A percentile compares a stretch with the other conserved stretches of the same genome.
Conservation (phyloP, 75 land plant species). For the Pseudotsuga menziesii region DNA sequence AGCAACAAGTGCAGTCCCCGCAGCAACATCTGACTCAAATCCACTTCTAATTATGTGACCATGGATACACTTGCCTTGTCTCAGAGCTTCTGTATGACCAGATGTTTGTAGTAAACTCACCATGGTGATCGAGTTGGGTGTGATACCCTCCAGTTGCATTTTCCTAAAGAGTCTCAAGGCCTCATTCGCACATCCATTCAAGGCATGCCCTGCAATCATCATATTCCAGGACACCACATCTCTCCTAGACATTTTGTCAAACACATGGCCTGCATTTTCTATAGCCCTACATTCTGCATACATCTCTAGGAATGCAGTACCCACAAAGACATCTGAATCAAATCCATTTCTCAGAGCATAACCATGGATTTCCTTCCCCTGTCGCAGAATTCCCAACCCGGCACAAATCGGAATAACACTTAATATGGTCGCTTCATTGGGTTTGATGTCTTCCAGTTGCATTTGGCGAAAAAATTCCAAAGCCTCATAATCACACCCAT, state of each 20-base stretch:
- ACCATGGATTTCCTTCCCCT: constrained; percentile 53
- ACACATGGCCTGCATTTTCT: constrained; percentile 34
- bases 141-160: constrained; percentile 18
- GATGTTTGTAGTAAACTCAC: too few species aligned
- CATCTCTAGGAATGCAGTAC: constrained; percentile 61
- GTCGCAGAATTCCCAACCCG: constrained; percentile 20
- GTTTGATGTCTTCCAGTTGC: constrained; percentile 15
- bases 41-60: neutral
- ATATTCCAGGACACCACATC: constrained; percentile 60
- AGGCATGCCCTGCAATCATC: constrained; percentile 57
- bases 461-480: constrained; percentile 38
- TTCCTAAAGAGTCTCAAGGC: constrained; percentile 28
- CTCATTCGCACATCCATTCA: constrained; percentile 42
- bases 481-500: constrained; percentile 44
- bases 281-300: constrained; percentile 62
- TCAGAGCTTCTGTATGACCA: too few species aligned
- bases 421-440: constrained; percentile 43
- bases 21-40: constrained; percentile 3
- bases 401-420: constrained; percentile 54
- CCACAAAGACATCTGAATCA: constrained; percentile 35
- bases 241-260: constrained; percentile 35
- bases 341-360: constrained; percentile 33
- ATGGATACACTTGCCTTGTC: too few species aligned
- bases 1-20: constrained; percentile 7
- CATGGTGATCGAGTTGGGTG: constrained; percentile 5